phyloP scores from a whole-genome alignment of 1,284 basidiomycete genomes.

The Leccinum olivaceoglutinosum region DNA sequence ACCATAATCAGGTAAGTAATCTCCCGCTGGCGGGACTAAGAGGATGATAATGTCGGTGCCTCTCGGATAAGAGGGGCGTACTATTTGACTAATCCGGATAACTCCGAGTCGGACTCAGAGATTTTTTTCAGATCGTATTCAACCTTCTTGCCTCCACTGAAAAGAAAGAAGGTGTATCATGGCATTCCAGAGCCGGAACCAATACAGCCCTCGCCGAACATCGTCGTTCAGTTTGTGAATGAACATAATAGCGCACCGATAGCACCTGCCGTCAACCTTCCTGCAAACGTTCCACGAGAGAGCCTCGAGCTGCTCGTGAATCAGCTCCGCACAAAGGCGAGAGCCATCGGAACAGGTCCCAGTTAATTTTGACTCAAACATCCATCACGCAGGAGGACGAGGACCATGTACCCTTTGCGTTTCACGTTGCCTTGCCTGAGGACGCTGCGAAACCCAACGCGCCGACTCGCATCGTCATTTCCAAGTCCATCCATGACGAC shows the following conservation, averaged over 20 bases:
- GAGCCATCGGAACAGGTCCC: not conserved
- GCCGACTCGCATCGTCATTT: conserved; percentile 41
- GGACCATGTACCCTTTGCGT: conserved; percentile 88
- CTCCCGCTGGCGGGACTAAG: not conserved
- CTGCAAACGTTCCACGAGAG: conserved; percentile 82
- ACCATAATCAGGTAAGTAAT: not conserved
- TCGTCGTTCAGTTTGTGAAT: conserved; percentile 73
- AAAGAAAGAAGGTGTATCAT: conserved; percentile 78
- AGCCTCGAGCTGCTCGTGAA: conserved; percentile 39
- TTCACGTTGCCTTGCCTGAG: conserved; percentile 72
- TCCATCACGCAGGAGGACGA: conserved; percentile 40
- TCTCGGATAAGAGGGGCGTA: not conserved
- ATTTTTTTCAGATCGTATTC: not conserved
- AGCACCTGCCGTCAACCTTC: conserved; percentile 84
- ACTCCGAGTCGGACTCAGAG: not conserved
- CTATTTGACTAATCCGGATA: not conserved
- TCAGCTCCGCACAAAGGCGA: not conserved
- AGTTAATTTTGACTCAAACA: not conserved
- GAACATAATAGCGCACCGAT: conserved; percentile 78
- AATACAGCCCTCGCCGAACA: conserved; percentile 51
- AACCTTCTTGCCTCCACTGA: conserved; percentile 74
- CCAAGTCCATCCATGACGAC: conserved; percentile 59
- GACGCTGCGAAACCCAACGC: conserved; percentile 40
- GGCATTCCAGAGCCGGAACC: conserved; percentile 62
- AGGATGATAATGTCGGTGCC: not conserved